Evolutionary conservation across 1,284 basidiomycete species (phyloP), one percentile per base, ranked within the genome.

Genomic region (Cryptococcus maquisensis): DNA sequence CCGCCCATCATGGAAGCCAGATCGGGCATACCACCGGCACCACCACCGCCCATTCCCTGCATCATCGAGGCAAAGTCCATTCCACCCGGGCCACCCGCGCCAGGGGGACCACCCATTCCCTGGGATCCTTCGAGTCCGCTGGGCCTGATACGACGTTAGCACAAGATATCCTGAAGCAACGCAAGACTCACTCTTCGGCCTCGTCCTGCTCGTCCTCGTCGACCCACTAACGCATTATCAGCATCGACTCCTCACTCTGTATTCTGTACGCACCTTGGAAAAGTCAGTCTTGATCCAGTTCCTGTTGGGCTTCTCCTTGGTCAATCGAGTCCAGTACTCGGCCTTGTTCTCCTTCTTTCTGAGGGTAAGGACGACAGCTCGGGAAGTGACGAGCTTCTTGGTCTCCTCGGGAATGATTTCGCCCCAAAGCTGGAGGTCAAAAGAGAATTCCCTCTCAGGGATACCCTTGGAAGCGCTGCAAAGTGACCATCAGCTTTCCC

Each of bases 121-220:
- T 32, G 28, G 28, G 28, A 32, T 6, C 28, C 28, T 5, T 32
- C 28, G 28, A 32, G 28, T 32, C 28, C 28, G 28, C 28, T 32
- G 10, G 28, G 28, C 28, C 28, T 32, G 28, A 32, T 32, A 18
- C 36, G 43, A 51, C 35, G 57, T 47, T 39, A 41, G 39, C n/a
- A 12, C 16, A 35, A 32, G 16, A 7, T 23, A 26, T 8, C 20
- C 40, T 38, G 2, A 26, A 16, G 32, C 23, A 24, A 38, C 4
- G 12, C 0, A 45, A 44, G 15, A 67, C 68, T 67, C 52, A 71
- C 68, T 78, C 58, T 41, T 68, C 74, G 51, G 68, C 67, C 47
- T 80, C 86, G 35, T 90, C 87, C 78, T 96, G 92, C 75, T 96
- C 92, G 70, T 96, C 92, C 79, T 96, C 92, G 71, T 95, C 92